Base-by-base conservation (phyloP, 2,329 filamentous ascomycete species). In the Colletotrichum acutatum region DNA sequence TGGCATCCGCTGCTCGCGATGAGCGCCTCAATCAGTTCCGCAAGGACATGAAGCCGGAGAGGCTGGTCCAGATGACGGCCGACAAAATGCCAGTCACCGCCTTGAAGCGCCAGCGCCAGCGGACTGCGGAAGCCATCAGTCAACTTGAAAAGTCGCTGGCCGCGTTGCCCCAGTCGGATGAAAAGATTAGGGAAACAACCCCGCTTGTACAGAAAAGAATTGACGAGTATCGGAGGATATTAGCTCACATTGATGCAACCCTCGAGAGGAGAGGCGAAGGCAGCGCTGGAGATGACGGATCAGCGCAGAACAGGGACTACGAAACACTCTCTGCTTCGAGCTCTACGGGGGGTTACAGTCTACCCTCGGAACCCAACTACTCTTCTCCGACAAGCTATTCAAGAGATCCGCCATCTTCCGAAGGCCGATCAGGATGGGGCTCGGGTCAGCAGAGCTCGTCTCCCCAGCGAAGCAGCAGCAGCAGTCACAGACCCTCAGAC, bases 1-100 rank as follows among this genome's bases (percentile, higher is more conserved):
- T 67, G 7, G 24, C 32, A 14, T 63, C 57, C 9, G 32, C 53
- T 19, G 24, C 42, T 6, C 61, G 68, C 11, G 71, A 74, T 42
- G 37, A 62, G 14, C 71, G 71, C n/a, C 68, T 74, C 19, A 34
- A 16, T 14, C 26, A 74, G 30, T 72, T 72, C 24, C 62, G 71
- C 37, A 34, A 68, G 30, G 71, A 74, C 34, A 67, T 74, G 52
- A 68, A 68, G 32, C 62, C 53, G 11, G 68, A 53, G 7, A 63
- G 53, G 54, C 19, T 74, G 28, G 16, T 62, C n/a, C 19, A 28
- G 58, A 7, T 34, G 9, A 46, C 37, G 9, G 63, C 68, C 9
- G 52, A 37, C 19, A 49, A 54, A 8, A 19, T 72, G 32, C 37
- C 62, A 30, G 32, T 16, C 34, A 16, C 9, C 24, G 19, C 16